phyloP scores from a whole-genome alignment of 1,139 yeast genomes.

The Hyphopichia pseudoburtonii region DNA sequence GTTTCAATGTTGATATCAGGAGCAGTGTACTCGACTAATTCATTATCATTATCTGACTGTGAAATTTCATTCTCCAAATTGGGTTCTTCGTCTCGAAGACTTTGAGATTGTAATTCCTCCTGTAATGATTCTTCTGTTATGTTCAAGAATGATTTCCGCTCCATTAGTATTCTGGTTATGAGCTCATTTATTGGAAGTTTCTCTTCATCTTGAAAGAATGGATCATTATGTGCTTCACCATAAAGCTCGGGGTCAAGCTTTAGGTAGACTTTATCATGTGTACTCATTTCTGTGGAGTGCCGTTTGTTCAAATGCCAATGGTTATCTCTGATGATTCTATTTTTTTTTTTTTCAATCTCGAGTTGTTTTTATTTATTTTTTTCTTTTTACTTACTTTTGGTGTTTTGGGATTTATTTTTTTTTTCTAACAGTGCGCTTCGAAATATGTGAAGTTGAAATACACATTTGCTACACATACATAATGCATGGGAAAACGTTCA shows the following conservation, averaged over 20 bases:
- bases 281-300: neutral
- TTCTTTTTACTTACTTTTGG: too few relatives aligned
- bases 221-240: constrained; percentile 34
- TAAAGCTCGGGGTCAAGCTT: constrained; percentile 24
- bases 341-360: too few relatives aligned
- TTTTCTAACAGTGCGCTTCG: too few relatives aligned
- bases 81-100: constrained; percentile 4
- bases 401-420: neutral
- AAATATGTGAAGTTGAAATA: too few relatives aligned
- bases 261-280: constrained; percentile 7
- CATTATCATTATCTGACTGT: constrained; percentile 6
- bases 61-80: constrained; percentile 5
- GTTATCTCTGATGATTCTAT: neutral
- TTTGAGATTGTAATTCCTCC: constrained; percentile 17
- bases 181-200: constrained; percentile 38
- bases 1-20: constrained; percentile 5
- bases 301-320: neutral
- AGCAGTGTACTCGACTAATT: constrained; percentile 5
- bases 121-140: constrained; percentile 57
- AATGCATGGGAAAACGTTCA: too few relatives aligned
- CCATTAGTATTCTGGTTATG: constrained; percentile 41
- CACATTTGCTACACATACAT: too few relatives aligned
- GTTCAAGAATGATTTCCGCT: constrained; percentile 40
- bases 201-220: constrained; percentile 41
- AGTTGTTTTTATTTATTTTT: too few relatives aligned